Percentiles rank a stretch among this genome's conserved stretches.
These are phyloP conservation scores for Pyrus communis DNA, from an alignment of 306 rosid genomes.

Conservation along the genomic window DNA sequence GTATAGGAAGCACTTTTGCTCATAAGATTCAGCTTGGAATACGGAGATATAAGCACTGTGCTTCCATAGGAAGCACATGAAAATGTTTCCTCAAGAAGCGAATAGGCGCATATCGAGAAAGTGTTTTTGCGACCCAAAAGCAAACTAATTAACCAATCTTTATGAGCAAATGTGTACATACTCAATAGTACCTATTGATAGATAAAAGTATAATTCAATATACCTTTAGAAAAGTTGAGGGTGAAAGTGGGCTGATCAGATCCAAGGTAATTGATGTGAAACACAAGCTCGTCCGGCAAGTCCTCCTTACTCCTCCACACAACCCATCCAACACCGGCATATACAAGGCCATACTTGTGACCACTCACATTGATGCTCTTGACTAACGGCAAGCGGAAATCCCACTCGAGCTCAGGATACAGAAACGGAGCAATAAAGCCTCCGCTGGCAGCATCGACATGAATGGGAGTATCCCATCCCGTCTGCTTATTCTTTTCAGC, in stretches of 20 bases:
- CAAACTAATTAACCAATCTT: neutral
- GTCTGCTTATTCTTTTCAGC: conserved; percentile 57
- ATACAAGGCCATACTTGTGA: conserved; percentile 90
- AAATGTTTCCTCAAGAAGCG: neutral
- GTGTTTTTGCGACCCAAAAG: neutral
- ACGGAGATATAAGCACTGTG: too few relatives aligned
- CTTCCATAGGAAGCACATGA: neutral
- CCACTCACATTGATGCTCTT: conserved; percentile 88
- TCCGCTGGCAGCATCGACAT: conserved; percentile 85
- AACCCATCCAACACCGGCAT: conserved; percentile 92
- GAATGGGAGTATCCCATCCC: conserved; percentile 70
- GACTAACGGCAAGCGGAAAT: conserved; percentile 72
- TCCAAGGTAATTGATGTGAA: conserved; percentile 89
- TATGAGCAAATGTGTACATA: neutral
- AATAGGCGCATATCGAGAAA: neutral
- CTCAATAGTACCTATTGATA: neutral
- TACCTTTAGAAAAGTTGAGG: conserved; percentile 91
- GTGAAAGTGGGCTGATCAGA: conserved; percentile 93
- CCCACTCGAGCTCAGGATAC: conserved; percentile 71
- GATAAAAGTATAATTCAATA: neutral
- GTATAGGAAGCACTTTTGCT: neutral
- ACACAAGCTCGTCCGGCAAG: conserved; percentile 80
- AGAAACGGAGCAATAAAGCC: conserved; percentile 84
- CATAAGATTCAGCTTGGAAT: too few relatives aligned
- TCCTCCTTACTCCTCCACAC: conserved; percentile 74